These are phyloP conservation scores for Nakaseomyces sp. DNA, from an alignment of 1,139 yeast genomes.

Conservation along the genomic window DNA sequence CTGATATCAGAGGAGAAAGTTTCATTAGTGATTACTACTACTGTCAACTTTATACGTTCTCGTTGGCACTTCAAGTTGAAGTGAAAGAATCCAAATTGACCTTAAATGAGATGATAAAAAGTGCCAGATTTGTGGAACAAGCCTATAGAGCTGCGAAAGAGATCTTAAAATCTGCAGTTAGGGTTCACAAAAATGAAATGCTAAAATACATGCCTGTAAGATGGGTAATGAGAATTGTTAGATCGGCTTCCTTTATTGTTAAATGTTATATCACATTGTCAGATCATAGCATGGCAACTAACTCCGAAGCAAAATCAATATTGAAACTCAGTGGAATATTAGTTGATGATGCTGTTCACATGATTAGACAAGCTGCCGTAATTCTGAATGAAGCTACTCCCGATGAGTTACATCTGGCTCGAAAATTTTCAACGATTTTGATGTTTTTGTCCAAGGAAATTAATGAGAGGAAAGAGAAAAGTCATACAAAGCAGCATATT, in stretches of 20 bases:
- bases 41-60: conserved; percentile 72
- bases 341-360: conserved; percentile 57
- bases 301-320: conserved; percentile 33
- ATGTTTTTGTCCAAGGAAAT: conserved; percentile 73
- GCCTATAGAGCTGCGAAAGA: conserved; percentile 84
- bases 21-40: conserved; percentile 76
- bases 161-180: conserved; percentile 58
- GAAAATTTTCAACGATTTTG: conserved; percentile 71
- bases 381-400: conserved; percentile 78
- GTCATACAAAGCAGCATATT: background rate
- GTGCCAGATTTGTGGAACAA: conserved; percentile 68
- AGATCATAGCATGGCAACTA: conserved; percentile 16
- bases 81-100: conserved; percentile 34
- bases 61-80: conserved; percentile 61
- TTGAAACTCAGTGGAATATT: conserved; percentile 57
- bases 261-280: conserved; percentile 70
- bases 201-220: conserved; percentile 78
- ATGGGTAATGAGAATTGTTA: conserved; percentile 82
- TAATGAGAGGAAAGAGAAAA: conserved; percentile 33
- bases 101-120: conserved; percentile 61
- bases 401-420: conserved; percentile 77
- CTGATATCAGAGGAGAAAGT: conserved; percentile 56
- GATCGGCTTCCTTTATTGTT: conserved; percentile 84
- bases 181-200: conserved; percentile 58
- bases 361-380: conserved; percentile 65